phyloP scores from a whole-genome alignment of 805 yeast species.

The Maudiozyma pseudohumilis region DNA sequence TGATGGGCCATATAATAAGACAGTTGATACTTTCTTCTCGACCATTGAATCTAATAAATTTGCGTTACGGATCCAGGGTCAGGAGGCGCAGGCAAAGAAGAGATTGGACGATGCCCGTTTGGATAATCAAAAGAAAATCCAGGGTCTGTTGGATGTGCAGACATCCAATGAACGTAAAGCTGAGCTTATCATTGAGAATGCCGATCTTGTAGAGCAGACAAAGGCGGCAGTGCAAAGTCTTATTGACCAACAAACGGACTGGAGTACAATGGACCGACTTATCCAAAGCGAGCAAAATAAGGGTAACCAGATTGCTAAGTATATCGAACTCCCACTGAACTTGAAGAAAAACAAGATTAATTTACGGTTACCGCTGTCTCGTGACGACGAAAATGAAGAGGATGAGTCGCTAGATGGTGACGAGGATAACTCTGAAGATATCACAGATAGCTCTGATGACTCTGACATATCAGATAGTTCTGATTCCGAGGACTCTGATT shows the following conservation, averaged over 20 bases:
- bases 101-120: conserved; percentile 63
- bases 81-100: conserved; percentile 63
- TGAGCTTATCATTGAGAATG: conserved; percentile 56
- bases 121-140: conserved; percentile 64
- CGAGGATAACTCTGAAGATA: conserved; percentile 26
- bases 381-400: conserved; percentile 33
- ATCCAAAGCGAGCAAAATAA: conserved; percentile 59
- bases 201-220: conserved; percentile 64
- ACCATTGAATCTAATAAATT: conserved; percentile 74
- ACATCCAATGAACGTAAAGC: conserved; percentile 58
- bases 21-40: conserved; percentile 78
- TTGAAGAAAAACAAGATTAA: conserved; percentile 59
- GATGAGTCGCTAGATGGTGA: conserved; percentile 30
- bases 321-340: conserved; percentile 59
- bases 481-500: conserved; percentile 4
- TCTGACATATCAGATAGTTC: conserved; percentile 12
- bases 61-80: conserved; percentile 63
- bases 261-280: conserved; percentile 77
- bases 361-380: conserved; percentile 43
- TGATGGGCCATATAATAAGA: conserved; percentile 57
- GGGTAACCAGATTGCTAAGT: conserved; percentile 52
- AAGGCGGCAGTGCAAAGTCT: conserved; percentile 54
- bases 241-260: conserved; percentile 80
- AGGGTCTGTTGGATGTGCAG: conserved; percentile 54
- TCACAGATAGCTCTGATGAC: conserved; percentile 14